These are phyloP conservation scores for Whalleya microplaca DNA, from an alignment of 2,329 filamentous ascomycete species.

Conservation along the genomic window DNA sequence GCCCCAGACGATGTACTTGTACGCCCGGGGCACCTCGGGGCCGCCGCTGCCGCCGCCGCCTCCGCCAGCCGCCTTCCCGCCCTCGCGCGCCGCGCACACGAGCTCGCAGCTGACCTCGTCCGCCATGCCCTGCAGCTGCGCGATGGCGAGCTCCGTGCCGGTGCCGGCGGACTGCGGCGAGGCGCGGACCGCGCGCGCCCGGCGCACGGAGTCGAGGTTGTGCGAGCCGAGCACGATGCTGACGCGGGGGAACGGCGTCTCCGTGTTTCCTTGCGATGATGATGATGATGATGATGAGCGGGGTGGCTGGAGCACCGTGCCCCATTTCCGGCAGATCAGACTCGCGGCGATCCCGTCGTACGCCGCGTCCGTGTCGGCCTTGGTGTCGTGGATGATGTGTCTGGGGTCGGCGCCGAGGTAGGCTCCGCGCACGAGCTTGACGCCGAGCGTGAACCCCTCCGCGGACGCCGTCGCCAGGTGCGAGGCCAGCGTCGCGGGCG, in stretches of 20 bases:
- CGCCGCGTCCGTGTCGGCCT: conserved; percentile 69
- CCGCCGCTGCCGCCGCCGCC: conserved; percentile 1
- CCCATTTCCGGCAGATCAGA: conserved; percentile 68
- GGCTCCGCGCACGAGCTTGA: conserved; percentile 77
- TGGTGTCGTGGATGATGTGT: conserved; percentile 71
- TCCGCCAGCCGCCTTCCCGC: conserved; percentile 4
- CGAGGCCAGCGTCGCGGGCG: conserved; percentile 56
- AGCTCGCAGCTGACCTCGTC: conserved; percentile 82
- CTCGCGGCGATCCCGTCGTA: conserved; percentile 75
- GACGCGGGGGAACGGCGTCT: conserved; percentile 56
- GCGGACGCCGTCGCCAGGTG: conserved; percentile 64
- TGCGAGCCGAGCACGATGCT: conserved; percentile 79
- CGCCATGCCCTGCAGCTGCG: conserved; percentile 93
- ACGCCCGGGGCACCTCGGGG: conserved; percentile 44
- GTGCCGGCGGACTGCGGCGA: conserved; percentile 42
- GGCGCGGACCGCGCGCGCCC: conserved; percentile 56
- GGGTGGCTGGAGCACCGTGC: conserved; percentile 50
- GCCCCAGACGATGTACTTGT: conserved; percentile 73
- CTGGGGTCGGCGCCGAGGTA: conserved; percentile 73
- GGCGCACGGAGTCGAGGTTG: conserved; percentile 73
- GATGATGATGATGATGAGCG: conserved; percentile 28
- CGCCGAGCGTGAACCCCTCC: conserved; percentile 68
- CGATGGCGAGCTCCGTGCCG: conserved; percentile 59
- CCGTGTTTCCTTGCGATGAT: conserved; percentile 35
- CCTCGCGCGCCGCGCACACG: conserved; percentile 32